Evolutionary conservation across 139 green algal genomes (phyloP).

Genomic region (Micractinium conductrix): DNA sequence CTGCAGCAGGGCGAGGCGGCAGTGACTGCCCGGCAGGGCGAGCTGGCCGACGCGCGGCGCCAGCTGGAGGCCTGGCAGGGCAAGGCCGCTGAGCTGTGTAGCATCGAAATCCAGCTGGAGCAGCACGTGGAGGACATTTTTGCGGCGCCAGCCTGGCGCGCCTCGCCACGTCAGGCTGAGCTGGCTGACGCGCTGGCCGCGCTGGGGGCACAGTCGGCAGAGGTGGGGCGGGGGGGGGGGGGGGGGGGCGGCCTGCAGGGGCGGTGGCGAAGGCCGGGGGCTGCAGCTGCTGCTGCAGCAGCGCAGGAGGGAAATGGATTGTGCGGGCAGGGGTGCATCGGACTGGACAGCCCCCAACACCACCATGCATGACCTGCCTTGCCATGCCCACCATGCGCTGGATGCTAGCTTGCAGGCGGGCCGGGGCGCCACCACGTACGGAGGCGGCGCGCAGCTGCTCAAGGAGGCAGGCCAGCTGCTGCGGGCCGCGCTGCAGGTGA

Average conservation of each 20-base stretch:
- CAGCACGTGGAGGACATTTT: slow-evolving; percentile 1
- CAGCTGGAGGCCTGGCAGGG: slow-evolving; percentile 2
- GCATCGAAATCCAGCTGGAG: neutral
- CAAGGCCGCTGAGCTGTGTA: neutral
- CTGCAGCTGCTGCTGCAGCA: too few species aligned
- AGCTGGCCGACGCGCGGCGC: neutral
- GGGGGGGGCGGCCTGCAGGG: too few species aligned
- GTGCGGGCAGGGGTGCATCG: neutral
- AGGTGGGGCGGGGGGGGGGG: neutral
- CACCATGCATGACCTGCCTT: neutral
- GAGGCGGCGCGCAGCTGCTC: neutral
- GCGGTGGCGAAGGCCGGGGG: too few species aligned
- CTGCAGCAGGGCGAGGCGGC: neutral
- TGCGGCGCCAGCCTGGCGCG: slow-evolving; percentile 8
- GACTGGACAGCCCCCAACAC: neutral
- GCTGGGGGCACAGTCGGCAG: neutral
- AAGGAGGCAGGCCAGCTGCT: neutral
- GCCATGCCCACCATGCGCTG: neutral
- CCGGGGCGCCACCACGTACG: neutral
- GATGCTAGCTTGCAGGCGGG: neutral
- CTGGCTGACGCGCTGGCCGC: neutral
- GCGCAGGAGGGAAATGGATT: neutral
- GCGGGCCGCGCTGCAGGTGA: neutral
- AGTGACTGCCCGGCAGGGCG: neutral
- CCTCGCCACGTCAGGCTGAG: neutral